Evolutionary conservation across 306 rosid genomes (phyloP).

Genomic region (Adenanthera pavonina): DNA sequence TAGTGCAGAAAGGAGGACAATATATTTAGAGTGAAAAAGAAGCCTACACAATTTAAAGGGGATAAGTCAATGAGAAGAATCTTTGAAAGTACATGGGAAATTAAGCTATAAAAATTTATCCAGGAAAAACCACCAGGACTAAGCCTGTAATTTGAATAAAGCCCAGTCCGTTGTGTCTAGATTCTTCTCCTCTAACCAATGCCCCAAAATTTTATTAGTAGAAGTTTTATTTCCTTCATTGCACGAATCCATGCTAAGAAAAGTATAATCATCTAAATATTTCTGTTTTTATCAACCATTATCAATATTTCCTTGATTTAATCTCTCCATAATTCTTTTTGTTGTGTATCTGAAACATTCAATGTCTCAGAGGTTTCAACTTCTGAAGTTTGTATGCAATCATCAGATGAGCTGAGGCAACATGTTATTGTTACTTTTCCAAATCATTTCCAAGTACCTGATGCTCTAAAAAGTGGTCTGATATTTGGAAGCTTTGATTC

Average conservation of each 20-base stretch:
- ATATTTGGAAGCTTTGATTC: slow-evolving; percentile 83
- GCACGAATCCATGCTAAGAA: not conserved
- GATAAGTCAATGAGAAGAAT: slow-evolving; percentile 15
- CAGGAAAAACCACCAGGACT: not conserved
- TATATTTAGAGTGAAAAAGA: slow-evolving; percentile 7
- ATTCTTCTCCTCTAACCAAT: slow-evolving; percentile 3
- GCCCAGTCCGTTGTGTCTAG: not conserved
- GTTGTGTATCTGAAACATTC: slow-evolving; percentile 55
- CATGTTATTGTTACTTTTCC: slow-evolving; percentile 84
- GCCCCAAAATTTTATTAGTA: not conserved
- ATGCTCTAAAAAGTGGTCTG: slow-evolving; percentile 69
- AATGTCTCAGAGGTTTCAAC: slow-evolving; percentile 51
- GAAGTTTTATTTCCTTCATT: not conserved
- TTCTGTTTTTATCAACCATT: slow-evolving; percentile 15
- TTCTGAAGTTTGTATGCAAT: slow-evolving; percentile 47
- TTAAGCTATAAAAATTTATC: not conserved
- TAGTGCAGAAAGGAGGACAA: not conserved
- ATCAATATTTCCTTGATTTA: not conserved
- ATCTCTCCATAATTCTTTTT: slow-evolving; percentile 9
- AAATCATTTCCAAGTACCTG: slow-evolving; percentile 76
- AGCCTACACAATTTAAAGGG: slow-evolving; percentile 10
- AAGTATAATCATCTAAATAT: slow-evolving; percentile 13
- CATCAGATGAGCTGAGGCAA: slow-evolving; percentile 51
- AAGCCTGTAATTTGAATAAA: slow-evolving; percentile 14
- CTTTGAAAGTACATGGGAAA: slow-evolving; percentile 1